Evolutionary conservation across 2,329 filamentous ascomycete genomes (phyloP).

Genomic region (Aureobasidium melanogenum): DNA sequence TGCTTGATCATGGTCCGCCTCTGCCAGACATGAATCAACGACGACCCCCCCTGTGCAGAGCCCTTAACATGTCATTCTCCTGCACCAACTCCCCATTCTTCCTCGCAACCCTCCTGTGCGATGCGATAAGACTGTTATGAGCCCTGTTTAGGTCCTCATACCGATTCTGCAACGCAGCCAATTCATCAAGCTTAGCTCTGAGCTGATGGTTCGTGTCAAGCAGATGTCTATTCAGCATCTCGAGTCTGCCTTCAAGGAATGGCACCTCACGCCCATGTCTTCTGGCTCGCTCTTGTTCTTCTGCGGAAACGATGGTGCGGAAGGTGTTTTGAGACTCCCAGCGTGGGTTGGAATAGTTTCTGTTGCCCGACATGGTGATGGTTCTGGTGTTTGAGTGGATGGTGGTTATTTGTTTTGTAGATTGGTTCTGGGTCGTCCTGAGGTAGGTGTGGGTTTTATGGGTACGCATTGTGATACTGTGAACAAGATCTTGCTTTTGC

Average conservation of each 20-base stretch:
- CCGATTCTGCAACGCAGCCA: neutral
- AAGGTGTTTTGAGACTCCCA: neutral
- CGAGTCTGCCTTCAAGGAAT: neutral
- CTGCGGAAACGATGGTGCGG: neutral
- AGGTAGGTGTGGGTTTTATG: neutral
- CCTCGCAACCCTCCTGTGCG: neutral
- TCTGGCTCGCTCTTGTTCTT: neutral
- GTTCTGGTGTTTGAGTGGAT: neutral
- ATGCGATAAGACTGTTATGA: neutral
- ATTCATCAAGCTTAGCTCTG: neutral
- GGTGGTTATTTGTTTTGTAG: neutral
- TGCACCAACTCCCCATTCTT: neutral
- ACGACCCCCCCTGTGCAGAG: neutral
- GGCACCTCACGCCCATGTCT: neutral
- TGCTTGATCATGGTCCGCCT: neutral
- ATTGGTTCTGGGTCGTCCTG: neutral
- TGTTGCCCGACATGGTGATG: neutral
- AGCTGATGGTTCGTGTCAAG: neutral
- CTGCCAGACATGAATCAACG: neutral
- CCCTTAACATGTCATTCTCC: conserved; percentile 3
- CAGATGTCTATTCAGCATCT: neutral
- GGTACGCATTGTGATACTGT: neutral
- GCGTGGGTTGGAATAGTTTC: neutral
- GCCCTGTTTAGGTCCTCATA: neutral
- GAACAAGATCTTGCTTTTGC: neutral